Evolutionary conservation across 768 basidiomycete species (phyloP).

Genomic region (Suillus alpinus): DNA sequence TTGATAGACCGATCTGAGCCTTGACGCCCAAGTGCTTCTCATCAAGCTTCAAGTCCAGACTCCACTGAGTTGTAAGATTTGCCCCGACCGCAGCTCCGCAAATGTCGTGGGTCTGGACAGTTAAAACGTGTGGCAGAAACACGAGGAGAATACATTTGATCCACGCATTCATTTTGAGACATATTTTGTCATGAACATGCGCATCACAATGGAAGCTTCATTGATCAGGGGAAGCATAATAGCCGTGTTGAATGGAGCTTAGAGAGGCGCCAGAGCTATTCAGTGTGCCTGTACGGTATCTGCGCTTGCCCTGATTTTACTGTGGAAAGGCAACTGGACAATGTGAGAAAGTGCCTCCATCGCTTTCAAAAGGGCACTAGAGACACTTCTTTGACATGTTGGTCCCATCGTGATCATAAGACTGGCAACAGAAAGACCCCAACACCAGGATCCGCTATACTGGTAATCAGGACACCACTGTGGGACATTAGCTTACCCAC

Average conservation of each 20-base stretch:
- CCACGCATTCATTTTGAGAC: background rate
- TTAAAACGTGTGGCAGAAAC: background rate
- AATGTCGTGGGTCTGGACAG: background rate
- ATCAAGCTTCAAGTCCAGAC: background rate
- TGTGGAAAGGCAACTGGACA: background rate
- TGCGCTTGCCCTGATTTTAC: background rate
- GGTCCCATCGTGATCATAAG: background rate
- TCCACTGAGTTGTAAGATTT: background rate
- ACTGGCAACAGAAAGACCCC: background rate
- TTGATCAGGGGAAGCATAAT: conserved; percentile 23
- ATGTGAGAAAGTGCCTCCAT: background rate
- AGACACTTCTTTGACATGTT: background rate
- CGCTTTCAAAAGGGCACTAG: background rate
- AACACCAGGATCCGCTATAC: background rate
- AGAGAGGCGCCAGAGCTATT: background rate
- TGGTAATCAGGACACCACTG: background rate
- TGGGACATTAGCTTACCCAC: background rate
- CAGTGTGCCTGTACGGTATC: background rate
- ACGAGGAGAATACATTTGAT: conserved; percentile 3
- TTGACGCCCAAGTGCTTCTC: background rate
- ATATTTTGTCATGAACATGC: conserved; percentile 24
- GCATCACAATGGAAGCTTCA: conserved; percentile 35
- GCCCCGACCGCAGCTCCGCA: background rate
- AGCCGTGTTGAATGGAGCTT: conserved; percentile 9
- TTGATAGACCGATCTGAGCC: background rate